Percentiles rank a stretch among this genome's conserved stretches.
Conservation (phyloP, 73 alveolate genomes). For the Effrenium voratum region DNA sequence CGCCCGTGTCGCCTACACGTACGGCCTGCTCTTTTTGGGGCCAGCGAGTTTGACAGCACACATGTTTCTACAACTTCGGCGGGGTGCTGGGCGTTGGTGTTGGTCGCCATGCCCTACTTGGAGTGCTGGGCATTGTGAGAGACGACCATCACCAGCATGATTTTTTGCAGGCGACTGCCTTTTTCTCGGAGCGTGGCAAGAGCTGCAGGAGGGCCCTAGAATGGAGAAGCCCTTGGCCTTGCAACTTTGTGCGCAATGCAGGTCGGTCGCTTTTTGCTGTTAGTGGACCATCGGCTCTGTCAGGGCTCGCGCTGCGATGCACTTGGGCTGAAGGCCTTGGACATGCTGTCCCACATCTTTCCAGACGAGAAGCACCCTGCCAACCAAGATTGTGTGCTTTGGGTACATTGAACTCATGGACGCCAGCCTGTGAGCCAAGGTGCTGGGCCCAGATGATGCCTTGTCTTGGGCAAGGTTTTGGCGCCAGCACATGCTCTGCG, state of each 20-base stretch:
- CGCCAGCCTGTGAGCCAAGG: not conserved
- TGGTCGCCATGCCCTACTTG: not conserved
- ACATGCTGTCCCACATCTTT: slow-evolving; percentile 2
- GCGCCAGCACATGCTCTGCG: not conserved
- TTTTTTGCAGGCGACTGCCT: not conserved
- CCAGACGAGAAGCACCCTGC: not conserved
- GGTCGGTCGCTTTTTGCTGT: not conserved
- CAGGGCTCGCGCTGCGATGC: not conserved
- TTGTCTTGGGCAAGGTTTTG: no score
- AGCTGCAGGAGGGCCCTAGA: not conserved
- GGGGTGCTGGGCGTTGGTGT: not conserved
- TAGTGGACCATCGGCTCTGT: not conserved
- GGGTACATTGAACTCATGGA: not conserved
- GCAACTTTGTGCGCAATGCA: not conserved
- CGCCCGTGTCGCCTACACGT: not conserved
- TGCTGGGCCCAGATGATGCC: not conserved
- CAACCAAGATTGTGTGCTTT: not conserved
- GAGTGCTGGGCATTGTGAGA: not conserved
- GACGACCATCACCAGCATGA: not conserved
- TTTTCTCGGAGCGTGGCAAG: not conserved
- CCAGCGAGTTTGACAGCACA: not conserved
- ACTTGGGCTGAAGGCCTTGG: slow-evolving; percentile 5
- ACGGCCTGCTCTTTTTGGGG: not conserved
- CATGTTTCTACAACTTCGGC: not conserved
- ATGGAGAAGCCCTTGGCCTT: not conserved